Evolutionary conservation across 495 filamentous ascomycete species (phyloP), one percentile per base, ranked within the genome.

Genomic region (Staphylotrichum tortipilum): DNA sequence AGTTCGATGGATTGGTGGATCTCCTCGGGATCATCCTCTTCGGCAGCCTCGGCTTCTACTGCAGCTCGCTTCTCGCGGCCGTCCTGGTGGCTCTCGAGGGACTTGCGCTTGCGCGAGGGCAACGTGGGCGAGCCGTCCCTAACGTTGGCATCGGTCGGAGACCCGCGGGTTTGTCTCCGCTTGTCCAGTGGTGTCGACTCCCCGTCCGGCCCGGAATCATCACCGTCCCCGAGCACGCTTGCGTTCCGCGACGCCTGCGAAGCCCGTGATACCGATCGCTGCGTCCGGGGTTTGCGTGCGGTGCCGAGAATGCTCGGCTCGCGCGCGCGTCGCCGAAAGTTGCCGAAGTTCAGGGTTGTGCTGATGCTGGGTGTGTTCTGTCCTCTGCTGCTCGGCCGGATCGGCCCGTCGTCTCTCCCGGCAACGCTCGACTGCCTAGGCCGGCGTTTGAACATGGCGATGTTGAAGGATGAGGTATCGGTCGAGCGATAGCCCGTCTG

Each of bases 271-370:
- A 55, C 60, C 1, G 58, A 52, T 47, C 57, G 58, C 21, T 67
- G 57, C 21, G 60, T 26, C 22, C 53, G 63, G 2, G 66, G 60
- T 48, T 70, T 73, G 47, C 64, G 65, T 4, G 58, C 59, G 0
- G 71, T 71, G 1, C 69, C 69, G 4, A 76, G 62, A 34, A 76
- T 75, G 50, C 72, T 75, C 2, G 68, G 72, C 52, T 75, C 72
- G 21, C 73, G 69, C 11, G 59, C 62, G 11, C 73, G 64, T 17
- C 70, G 58, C 51, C 62, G 70, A 52, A 76, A 76, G 8, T 59
- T 40, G n/a, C 72, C 68, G 14, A 76, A 62, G 44, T 69, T 74
- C 26, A 76, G 63, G 9, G 64, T 65, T 2, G 67, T 68, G 49
- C 65, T 69, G 21, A 70, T 52, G 47, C 60, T 69, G n/a, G 71